These are phyloP conservation scores for Nemania serpens DNA, from an alignment of 2,329 filamentous ascomycete species.

Conservation along the genomic window DNA sequence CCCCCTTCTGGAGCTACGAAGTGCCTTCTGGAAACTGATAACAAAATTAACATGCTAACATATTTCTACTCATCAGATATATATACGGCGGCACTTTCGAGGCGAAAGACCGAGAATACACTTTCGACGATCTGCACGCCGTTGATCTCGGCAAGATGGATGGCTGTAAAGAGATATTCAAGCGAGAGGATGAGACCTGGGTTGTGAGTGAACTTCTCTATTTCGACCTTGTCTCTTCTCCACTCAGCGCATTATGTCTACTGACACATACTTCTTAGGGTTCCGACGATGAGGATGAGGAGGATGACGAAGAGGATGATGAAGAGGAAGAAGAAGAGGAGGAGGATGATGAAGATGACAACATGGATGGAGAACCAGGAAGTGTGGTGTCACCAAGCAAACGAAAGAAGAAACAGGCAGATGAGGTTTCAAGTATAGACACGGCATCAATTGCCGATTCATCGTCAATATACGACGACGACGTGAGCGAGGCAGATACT, in stretches of 20 bases:
- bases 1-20: too few species aligned
- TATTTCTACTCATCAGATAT: too few species aligned
- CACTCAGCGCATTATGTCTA: slow-evolving; percentile 20
- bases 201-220: slow-evolving; percentile 57
- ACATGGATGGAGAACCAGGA: slow-evolving; percentile 54
- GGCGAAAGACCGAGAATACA: slow-evolving; percentile 92
- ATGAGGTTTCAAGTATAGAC: slow-evolving; percentile 48
- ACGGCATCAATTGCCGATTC: slow-evolving; percentile 44
- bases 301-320: slow-evolving; percentile 47
- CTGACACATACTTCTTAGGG: slow-evolving; percentile 48
- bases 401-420: slow-evolving; percentile 57
- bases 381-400: slow-evolving; percentile 58
- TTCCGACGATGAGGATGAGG: slow-evolving; percentile 54
- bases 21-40: too few species aligned
- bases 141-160: slow-evolving; percentile 95
- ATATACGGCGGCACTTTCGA: slow-evolving; percentile 96
- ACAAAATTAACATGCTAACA: too few species aligned
- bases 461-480: slow-evolving; percentile 46
- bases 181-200: slow-evolving; percentile 83
- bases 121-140: slow-evolving; percentile 92
- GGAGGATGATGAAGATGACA: slow-evolving; percentile 59
- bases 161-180: slow-evolving; percentile 90
- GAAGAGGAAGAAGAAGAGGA: slow-evolving; percentile 52
- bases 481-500: slow-evolving; percentile 53
- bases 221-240: background rate